Evolutionary conservation across 1,284 basidiomycete species (phyloP).

Genomic region (Sparassis latifolia): DNA sequence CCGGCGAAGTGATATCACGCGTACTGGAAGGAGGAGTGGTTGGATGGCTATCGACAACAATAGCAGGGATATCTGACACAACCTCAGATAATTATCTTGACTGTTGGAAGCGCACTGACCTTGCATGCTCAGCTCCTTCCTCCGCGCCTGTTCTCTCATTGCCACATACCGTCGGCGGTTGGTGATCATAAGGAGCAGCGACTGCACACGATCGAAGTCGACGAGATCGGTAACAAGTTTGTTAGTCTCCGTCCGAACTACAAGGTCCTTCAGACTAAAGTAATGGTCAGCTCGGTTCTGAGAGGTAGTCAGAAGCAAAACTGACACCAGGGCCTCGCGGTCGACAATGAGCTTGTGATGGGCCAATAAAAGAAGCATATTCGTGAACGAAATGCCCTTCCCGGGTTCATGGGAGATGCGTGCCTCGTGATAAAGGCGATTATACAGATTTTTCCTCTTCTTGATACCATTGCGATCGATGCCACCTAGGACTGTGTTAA

Average conservation of each 20-base stretch:
- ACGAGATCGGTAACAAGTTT: slow-evolving; percentile 78
- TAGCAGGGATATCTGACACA: slow-evolving; percentile 54
- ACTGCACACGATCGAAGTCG: slow-evolving; percentile 78
- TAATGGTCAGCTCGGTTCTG: slow-evolving; percentile 1
- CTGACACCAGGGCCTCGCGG: slow-evolving; percentile 80
- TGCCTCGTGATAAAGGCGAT: slow-evolving; percentile 82
- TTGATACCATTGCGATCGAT: slow-evolving; percentile 65
- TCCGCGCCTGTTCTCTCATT: slow-evolving; percentile 31
- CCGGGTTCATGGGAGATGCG: slow-evolving; percentile 65
- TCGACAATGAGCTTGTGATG: slow-evolving; percentile 93
- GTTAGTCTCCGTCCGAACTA: slow-evolving; percentile 70
- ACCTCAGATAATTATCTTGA: background rate
- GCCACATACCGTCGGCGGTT: slow-evolving; percentile 65
- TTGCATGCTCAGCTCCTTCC: slow-evolving; percentile 25
- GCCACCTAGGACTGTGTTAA: slow-evolving; percentile 51
- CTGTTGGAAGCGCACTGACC: slow-evolving; percentile 19
- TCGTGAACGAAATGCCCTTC: slow-evolving; percentile 85
- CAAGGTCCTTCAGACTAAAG: slow-evolving; percentile 62
- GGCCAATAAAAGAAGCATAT: slow-evolving; percentile 85
- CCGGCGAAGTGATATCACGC: slow-evolving; percentile 48
- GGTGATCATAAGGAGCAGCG: slow-evolving; percentile 70
- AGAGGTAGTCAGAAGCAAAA: slow-evolving; percentile 1
- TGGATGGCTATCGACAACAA: slow-evolving; percentile 53
- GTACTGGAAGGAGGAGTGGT: slow-evolving; percentile 44
- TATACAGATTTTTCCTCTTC: slow-evolving; percentile 64